A percentile compares a stretch with the other conserved stretches of the same genome.
Conservation (phyloP, 257 asterid species). For the Petunia secreta region DNA sequence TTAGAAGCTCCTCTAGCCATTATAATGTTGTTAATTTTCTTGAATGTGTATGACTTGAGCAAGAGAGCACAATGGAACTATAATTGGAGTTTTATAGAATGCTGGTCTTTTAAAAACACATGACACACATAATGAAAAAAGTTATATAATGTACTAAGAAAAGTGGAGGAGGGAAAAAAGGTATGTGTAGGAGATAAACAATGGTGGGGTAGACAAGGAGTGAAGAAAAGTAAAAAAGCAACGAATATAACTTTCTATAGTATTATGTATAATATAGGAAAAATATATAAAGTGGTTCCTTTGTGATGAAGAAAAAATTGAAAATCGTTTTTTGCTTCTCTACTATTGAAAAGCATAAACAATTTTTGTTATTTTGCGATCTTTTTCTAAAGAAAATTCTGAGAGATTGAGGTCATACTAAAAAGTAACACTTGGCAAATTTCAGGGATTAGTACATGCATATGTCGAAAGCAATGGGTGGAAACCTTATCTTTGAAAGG, state of each 20-base stretch:
- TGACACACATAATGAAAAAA: slow-evolving; percentile 19
- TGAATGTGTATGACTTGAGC: slow-evolving; percentile 19
- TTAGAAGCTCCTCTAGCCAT: slow-evolving; percentile 52
- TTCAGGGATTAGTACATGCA: slow-evolving; percentile 21
- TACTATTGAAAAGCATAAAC: slow-evolving; percentile 38
- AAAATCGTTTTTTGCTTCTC: slow-evolving; percentile 48
- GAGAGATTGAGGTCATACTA: background rate
- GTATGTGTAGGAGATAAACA: slow-evolving; percentile 37
- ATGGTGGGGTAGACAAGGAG: slow-evolving; percentile 15
- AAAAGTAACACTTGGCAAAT: slow-evolving; percentile 16
- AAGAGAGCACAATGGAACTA: slow-evolving; percentile 32
- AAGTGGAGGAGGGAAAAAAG: slow-evolving; percentile 24
- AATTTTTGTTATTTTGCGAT: background rate
- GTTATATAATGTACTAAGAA: background rate
- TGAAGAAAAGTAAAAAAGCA: slow-evolving; percentile 49
- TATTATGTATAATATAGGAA: slow-evolving; percentile 29
- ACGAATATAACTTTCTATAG: slow-evolving; percentile 39
- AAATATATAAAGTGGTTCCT: slow-evolving; percentile 60
- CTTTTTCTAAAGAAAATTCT: background rate
- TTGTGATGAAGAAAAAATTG: slow-evolving; percentile 65
- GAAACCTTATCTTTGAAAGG: slow-evolving; percentile 19
- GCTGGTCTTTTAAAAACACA: background rate
- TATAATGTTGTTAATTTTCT: slow-evolving; percentile 27
- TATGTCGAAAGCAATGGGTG: slow-evolving; percentile 1
- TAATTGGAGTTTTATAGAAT: slow-evolving; percentile 30